Evolutionary conservation across 306 rosid genomes (phyloP), one percentile per base, ranked within the genome.

Genomic region (Delonix regia): DNA sequence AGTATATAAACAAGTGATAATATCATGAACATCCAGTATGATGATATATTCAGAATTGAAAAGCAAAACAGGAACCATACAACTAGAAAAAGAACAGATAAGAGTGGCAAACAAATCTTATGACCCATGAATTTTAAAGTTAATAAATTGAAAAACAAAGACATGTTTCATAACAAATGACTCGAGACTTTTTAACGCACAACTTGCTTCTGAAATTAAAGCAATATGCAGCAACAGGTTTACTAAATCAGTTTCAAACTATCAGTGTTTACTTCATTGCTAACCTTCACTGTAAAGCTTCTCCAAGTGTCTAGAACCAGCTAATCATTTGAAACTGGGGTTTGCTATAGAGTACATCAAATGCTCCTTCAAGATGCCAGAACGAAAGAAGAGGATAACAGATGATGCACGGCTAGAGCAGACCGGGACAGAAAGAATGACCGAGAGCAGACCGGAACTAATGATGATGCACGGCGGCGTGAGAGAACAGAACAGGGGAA

Each of bases 301-400:
- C 94, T 93, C 98, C 90, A 96, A 84, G 79, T 96, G 93, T 90
- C 97, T 90, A 53, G 91, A 87, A 86, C 91, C 98, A 52, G 97
- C 86, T 56, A 85, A 78, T 24, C 94, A 25, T 83, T 87, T 92
- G 60, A 87, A n/a, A 74, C 84, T 91, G 99, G 66, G 98, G 97
- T 63, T 93, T 98, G 85, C 92, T 96, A 84, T 96, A 96, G 86
- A 96, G 93, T 73, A 83, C 86, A 85, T 96, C 99, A 87, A 96
- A 91, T 47, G 99, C 98, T 84, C 97, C 96, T 90, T 96, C 99
- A 84, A 96, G 94, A 84, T 96, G 86, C 99, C 99, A 96, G 83
- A n/a, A n/a, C n/a, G n/a, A n/a, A n/a, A n/a, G n/a, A n/a, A n/a
- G n/a, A n/a, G n/a, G n/a, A n/a, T n/a, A n/a, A n/a, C n/a, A n/a